These are phyloP conservation scores for Mucor indicus DNA, from an alignment of 371 early-diverging fungal genomes.

Conservation along the genomic window DNA sequence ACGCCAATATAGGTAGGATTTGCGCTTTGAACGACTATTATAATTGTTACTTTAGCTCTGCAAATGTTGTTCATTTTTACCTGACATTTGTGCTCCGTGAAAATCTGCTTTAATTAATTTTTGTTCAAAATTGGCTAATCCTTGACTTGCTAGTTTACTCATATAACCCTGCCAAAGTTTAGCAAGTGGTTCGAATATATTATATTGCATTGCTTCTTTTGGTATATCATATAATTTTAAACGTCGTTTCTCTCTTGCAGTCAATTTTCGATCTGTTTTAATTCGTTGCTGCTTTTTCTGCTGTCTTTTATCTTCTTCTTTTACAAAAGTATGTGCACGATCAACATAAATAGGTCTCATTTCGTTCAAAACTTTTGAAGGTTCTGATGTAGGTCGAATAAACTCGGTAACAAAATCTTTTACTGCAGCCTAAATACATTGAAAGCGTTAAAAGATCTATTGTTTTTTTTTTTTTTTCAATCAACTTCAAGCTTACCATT, in stretches of 20 bases:
- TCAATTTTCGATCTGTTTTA: conserved; percentile 48
- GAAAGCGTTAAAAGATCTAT: neutral
- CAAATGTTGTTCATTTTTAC: conserved; percentile 29
- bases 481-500: neutral
- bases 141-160: conserved; percentile 51
- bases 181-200: conserved; percentile 71
- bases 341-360: conserved; percentile 17
- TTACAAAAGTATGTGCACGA: conserved; percentile 13
- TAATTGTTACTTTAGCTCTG: conserved; percentile 8
- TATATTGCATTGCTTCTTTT: conserved; percentile 48
- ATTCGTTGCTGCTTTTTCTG: conserved; percentile 15
- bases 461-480: neutral
- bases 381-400: conserved; percentile 12
- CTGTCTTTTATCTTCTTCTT: conserved; percentile 16
- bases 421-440: conserved; percentile 4
- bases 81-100: conserved; percentile 80
- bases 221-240: conserved; percentile 69
- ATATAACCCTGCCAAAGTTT: conserved; percentile 84
- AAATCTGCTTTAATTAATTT: conserved; percentile 82
- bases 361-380: neutral
- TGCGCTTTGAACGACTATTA: conserved; percentile 69
- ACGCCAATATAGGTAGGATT: conserved; percentile 78
- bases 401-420: conserved; percentile 16
- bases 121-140: conserved; percentile 42
- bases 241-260: conserved; percentile 57